A percentile compares a stretch with the other conserved stretches of the same genome.
Conservation (phyloP, 108 stramenopile genomes). For the Pseudonitzschia multiseries region DNA sequence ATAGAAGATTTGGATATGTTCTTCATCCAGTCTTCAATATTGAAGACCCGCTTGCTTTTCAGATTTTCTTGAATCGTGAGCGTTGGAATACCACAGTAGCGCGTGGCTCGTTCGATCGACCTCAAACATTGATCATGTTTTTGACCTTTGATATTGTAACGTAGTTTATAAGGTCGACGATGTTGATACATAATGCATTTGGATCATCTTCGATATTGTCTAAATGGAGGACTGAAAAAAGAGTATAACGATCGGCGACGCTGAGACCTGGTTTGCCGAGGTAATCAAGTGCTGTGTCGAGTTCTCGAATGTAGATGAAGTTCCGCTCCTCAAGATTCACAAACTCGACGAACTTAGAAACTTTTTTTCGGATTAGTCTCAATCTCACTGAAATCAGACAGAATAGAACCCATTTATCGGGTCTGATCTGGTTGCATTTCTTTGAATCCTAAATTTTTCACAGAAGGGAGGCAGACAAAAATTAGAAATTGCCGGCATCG, state of each 20-base stretch:
- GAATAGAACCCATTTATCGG: constrained; percentile 25
- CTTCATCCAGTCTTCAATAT: no score
- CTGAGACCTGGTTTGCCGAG: constrained; percentile 26
- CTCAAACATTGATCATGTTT: no score
- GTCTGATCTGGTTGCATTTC: constrained; percentile 19
- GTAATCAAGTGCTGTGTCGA: constrained; percentile 33
- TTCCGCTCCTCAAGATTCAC: constrained; percentile 31
- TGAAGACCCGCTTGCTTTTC: no score
- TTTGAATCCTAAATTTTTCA: constrained; percentile 19
- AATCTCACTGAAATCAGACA: constrained; percentile 9
- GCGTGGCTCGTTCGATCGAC: no score
- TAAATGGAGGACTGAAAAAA: constrained; percentile 1
- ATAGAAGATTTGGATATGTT: no score
- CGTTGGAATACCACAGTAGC: no score
- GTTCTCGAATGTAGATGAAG: constrained; percentile 25
- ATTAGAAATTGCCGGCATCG: no score
- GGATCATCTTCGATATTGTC: constrained; percentile 7
- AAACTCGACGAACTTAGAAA: constrained; percentile 39
- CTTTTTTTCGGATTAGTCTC: constrained; percentile 13
- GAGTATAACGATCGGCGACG: neutral
- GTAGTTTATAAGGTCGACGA: constrained; percentile 13
- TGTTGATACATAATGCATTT: neutral
- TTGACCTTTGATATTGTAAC: constrained; percentile 17
- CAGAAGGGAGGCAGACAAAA: no score
- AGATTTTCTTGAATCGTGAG: no score